These are phyloP conservation scores for Brachypodium distachyon DNA, from an alignment of 202 grass and related monocot genomes.

Conservation along the genomic window DNA sequence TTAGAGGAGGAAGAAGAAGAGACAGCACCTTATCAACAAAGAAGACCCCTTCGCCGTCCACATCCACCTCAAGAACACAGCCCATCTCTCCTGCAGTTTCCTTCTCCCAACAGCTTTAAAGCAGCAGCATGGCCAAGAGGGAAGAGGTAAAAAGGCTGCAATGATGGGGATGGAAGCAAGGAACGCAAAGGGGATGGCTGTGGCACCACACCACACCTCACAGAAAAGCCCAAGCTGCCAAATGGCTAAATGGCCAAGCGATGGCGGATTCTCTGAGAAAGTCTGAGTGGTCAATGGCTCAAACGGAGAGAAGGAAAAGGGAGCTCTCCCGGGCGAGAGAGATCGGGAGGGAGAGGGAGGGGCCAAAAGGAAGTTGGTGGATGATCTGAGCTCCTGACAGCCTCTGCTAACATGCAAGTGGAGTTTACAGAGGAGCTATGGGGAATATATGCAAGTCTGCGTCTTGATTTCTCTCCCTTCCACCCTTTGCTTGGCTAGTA, in stretches of 20 bases:
- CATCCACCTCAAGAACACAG: slow-evolving; percentile 67
- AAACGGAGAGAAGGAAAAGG: neutral
- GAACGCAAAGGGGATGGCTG: slow-evolving; percentile 11
- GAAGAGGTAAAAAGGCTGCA: slow-evolving; percentile 18
- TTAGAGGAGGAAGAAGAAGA: neutral
- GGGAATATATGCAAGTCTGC: slow-evolving; percentile 37
- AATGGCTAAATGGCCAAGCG: slow-evolving; percentile 21
- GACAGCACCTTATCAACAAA: slow-evolving; percentile 57
- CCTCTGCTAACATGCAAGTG: slow-evolving; percentile 10
- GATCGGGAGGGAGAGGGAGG: neutral
- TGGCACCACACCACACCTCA: slow-evolving; percentile 15
- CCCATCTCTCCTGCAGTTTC: slow-evolving; percentile 39
- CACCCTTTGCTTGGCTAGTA: neutral
- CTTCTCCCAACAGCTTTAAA: slow-evolving; percentile 41
- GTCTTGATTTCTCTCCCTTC: slow-evolving; percentile 10
- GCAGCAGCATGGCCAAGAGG: slow-evolving; percentile 24
- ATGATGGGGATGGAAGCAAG: slow-evolving; percentile 52
- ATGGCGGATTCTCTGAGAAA: neutral
- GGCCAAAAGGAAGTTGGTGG: slow-evolving; percentile 36
- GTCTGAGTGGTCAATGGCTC: slow-evolving; percentile 36
- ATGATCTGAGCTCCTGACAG: slow-evolving; percentile 36
- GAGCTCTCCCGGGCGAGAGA: neutral
- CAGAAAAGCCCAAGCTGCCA: slow-evolving; percentile 46
- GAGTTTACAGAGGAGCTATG: slow-evolving; percentile 28
- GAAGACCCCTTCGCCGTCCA: slow-evolving; percentile 74